Base-by-base conservation (phyloP, 768 basidiomycete genomes). In the Lactarius evosmus region DNA sequence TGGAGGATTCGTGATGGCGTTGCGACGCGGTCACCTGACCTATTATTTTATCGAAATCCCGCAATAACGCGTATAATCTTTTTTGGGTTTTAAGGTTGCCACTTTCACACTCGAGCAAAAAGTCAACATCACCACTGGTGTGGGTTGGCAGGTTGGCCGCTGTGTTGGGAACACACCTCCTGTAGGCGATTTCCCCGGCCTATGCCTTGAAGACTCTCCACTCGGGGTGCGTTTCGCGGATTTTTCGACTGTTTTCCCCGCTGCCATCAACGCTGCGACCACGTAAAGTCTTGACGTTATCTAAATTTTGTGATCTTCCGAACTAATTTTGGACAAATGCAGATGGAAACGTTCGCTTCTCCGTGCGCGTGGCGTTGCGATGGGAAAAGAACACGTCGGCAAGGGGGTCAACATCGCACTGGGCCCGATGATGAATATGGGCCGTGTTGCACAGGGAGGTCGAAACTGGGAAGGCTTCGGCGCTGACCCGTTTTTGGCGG, bases 391-490 rank as follows among this genome's bases (percentile, higher is more conserved):
- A 72, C 88, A 91, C 75, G 80, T 79, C 62, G 85, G 83, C 38
- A 93, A 95, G 72, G 95, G 95, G 41, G 85, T 91, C 50, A 83
- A 96, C 69, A 77, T 95, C 56, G 87, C 85, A 9, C 80, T 95
- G 3, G 78, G 81, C 36, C 83, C 91, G 0, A 90, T 90, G 87
- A 93, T 91, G 85, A 93, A 94, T 72, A 83, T 94, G 79, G 89
- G 87, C 7, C 83, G 90, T n/a, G 75, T 87, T n/a, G 86, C 89
- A 3, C 79, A 83, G 67, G 92, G 89, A 7, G 95, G 95, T 19
- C 80, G 95, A 32, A 93, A 95, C 74, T 96, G 93, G 91, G 95
- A 96, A 79, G 93, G 92, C n/a, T 95, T 94, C 63, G 93, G 94
- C 33, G 91, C 83, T n/a, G n/a, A n/a, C n/a, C n/a, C n/a, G n/a